Base-by-base conservation (phyloP, 2,329 filamentous ascomycete genomes). In the Ceratocystis harringtonii region DNA sequence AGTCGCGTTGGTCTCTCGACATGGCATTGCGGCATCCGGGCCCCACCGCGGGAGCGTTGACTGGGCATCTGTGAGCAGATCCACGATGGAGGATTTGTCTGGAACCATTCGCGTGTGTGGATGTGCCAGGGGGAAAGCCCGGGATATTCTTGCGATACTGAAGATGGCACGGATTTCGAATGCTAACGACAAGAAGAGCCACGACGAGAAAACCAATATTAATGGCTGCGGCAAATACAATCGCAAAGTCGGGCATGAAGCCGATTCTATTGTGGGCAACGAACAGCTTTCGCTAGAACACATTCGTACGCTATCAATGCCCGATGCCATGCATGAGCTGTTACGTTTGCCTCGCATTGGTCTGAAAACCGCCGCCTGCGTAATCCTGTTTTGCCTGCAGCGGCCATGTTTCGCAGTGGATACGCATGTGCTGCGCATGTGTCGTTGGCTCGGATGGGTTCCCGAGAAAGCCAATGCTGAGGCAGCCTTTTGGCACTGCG, bases 21-120 rank as follows among this genome's bases (percentile, higher is more conserved):
- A 87, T 68, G 87, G 88, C 0, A 78, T 83, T 19, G 75, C 87
- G 2, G 72, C 84, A 41, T 77, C 81, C 52, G 84, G 87, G 5
- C 75, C 86, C 8, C 87, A 86, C 4, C 84, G 86, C 69, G 86
- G 86, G 2, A 89, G 86, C 65, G 85, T 91, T 6, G 78, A 91
- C 71, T 92, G 88, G 87, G 83, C 90, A 69, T 83, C 82, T 8
- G 85, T 92, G 1, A 81, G 84, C 25, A 73, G 76, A 30, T 82
- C 85, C 1, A 73, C 82, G 0, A 72, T 82, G 3, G 77, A 81
- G 48, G 82, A 87, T 5, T 77, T 94, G n/a, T 82, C 81, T 58
- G 76, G 86, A 62, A 82, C 87, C 0, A 90, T 94, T 71, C 84
- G 84, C 69, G 75, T 76, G 6, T 89, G 88, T 8, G 90, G 90